A percentile compares a stretch with the other conserved stretches of the same genome.
Conservation (phyloP, 306 rosid species). For the Echinosophora koreensis region DNA sequence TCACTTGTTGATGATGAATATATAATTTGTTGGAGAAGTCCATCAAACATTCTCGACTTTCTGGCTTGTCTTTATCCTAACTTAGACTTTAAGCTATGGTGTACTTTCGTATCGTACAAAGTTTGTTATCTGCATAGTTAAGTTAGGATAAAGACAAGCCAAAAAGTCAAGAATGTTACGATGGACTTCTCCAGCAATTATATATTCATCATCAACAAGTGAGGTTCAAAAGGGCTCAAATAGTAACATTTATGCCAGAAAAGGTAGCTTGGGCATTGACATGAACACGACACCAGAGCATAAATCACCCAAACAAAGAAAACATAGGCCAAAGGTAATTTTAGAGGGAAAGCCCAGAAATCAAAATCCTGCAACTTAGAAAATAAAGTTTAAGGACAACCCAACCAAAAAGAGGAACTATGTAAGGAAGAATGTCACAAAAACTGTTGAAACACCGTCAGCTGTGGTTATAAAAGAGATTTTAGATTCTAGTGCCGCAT, state of each 20-base stretch:
- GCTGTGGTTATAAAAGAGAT: conserved; percentile 47
- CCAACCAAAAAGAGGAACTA: conserved; percentile 58
- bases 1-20: conserved; percentile 61
- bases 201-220: conserved; percentile 62
- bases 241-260: conserved; percentile 50
- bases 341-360: conserved; percentile 69
- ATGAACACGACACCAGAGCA: conserved; percentile 77
- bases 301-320: conserved; percentile 73
- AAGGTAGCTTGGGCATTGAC: conserved; percentile 58
- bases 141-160: conserved; percentile 57
- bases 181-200: conserved; percentile 68
- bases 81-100: neutral
- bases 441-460: conserved; percentile 57
- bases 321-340: conserved; percentile 95
- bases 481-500: conserved; percentile 37
- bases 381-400: conserved; percentile 53
- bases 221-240: conserved; percentile 51
- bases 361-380: conserved; percentile 55
- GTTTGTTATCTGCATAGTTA: no score
- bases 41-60: conserved; percentile 52
- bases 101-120: no score
- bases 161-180: conserved; percentile 49
- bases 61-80: conserved; percentile 56
- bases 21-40: conserved; percentile 65
- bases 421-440: conserved; percentile 52